Evolutionary conservation across 73 alveolate species (phyloP).

Genomic region (Paramecium primaurelia): DNA sequence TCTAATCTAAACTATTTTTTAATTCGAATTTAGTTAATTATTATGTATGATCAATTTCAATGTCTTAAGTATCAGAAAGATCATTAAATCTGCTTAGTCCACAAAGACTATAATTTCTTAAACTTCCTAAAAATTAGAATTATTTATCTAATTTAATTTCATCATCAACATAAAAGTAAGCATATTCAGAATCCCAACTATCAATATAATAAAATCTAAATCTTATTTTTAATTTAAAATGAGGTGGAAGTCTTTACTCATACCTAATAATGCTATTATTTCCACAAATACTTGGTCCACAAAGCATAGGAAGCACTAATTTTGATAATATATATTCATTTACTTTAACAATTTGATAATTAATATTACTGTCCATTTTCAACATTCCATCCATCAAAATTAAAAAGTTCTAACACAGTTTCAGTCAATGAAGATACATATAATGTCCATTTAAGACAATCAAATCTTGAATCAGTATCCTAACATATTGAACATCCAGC

Average conservation of each 20-base stretch:
- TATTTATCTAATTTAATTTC: neutral
- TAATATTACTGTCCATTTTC: neutral
- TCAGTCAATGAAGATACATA: neutral
- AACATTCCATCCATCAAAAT: neutral
- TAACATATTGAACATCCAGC: neutral
- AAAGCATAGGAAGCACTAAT: neutral
- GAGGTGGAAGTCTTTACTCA: neutral
- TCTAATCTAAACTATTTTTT: neutral
- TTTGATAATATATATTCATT: neutral
- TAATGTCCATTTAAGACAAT: neutral
- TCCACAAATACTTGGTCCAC: neutral
- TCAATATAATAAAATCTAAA: neutral
- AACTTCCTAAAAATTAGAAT: neutral
- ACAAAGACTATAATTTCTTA: neutral
- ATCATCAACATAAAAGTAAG: neutral
- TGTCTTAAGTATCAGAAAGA: neutral
- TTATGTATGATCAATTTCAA: neutral
- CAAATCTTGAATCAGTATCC: neutral
- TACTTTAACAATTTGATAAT: neutral
- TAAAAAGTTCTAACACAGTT: neutral
- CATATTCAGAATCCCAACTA: conserved; percentile 1
- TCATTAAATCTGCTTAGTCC: neutral
- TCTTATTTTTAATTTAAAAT: neutral
- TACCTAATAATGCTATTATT: neutral
- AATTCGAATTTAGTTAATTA: neutral